These are phyloP conservation scores for Phylloporus arenicola DNA, from an alignment of 768 basidiomycete species.

Conservation along the genomic window DNA sequence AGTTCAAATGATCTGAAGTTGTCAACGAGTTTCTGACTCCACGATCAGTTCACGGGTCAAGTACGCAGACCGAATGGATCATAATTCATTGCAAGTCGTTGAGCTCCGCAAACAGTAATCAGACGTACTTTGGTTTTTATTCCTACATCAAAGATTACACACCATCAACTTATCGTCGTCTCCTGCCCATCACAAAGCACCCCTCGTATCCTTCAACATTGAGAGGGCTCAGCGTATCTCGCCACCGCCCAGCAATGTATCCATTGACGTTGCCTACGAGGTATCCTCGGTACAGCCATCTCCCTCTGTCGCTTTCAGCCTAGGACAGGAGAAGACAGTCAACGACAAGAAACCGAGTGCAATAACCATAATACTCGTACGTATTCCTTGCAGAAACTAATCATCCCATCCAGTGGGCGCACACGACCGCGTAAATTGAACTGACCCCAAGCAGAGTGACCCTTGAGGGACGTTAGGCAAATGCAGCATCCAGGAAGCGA, in stretches of 20 bases:
- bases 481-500: not conserved
- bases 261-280: slow-evolving; percentile 65
- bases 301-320: slow-evolving; percentile 69
- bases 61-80: not conserved
- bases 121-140: too few relatives aligned
- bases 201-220: slow-evolving; percentile 76
- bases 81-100: not conserved
- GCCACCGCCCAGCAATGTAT: slow-evolving; percentile 78
- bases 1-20: not conserved
- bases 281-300: slow-evolving; percentile 84
- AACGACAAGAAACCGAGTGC: not conserved
- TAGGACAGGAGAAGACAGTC: slow-evolving; percentile 21
- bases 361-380: slow-evolving; percentile 36
- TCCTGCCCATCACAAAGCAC: slow-evolving; percentile 70
- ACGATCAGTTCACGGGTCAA: not conserved
- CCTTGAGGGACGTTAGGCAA: slow-evolving; percentile 39
- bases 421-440: slow-evolving; percentile 77
- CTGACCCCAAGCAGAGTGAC: slow-evolving; percentile 89
- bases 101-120: too few relatives aligned
- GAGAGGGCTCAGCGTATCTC: slow-evolving; percentile 70
- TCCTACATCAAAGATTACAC: too few relatives aligned
- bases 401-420: slow-evolving; percentile 74
- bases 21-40: not conserved
- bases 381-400: slow-evolving; percentile 82
- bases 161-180: slow-evolving; percentile 33